Evolutionary conservation across 2,329 filamentous ascomycete genomes (phyloP).

Genomic region (Orbilia quercus): DNA sequence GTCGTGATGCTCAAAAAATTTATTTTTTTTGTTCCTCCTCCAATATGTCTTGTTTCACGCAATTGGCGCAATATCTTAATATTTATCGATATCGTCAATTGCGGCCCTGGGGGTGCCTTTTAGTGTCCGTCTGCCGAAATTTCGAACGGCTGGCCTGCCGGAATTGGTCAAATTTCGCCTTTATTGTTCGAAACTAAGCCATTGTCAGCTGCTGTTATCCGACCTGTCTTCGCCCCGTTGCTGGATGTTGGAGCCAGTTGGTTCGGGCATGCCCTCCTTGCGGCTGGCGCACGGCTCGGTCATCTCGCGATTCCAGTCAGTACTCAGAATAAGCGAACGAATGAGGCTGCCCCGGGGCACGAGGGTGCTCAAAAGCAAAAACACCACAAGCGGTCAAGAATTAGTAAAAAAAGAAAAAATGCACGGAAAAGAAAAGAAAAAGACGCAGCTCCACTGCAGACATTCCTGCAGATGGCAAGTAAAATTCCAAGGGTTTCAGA

Average conservation of each 20-base stretch:
- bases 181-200: slow-evolving; percentile 35
- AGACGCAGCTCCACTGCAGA: slow-evolving; percentile 47
- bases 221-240: slow-evolving; percentile 18
- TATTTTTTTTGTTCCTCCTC: no score
- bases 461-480: slow-evolving; percentile 41
- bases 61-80: slow-evolving; percentile 20
- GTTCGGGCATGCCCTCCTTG: slow-evolving; percentile 43
- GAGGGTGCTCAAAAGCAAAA: slow-evolving; percentile 18
- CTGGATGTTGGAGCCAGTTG: slow-evolving; percentile 38
- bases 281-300: slow-evolving; percentile 54
- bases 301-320: slow-evolving; percentile 55
- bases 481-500: slow-evolving; percentile 36
- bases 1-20: no score
- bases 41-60: slow-evolving; percentile 21
- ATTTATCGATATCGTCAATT: slow-evolving; percentile 5
- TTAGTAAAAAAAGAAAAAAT: no score
- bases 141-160: slow-evolving; percentile 30
- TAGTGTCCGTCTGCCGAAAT: slow-evolving; percentile 40
- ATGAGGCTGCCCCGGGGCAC: slow-evolving; percentile 44
- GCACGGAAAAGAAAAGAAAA: slow-evolving; percentile 18
- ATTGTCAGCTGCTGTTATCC: slow-evolving; percentile 31
- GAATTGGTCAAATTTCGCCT: slow-evolving; percentile 32
- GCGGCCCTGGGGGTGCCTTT: slow-evolving; percentile 2
- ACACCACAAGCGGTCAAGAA: background rate
- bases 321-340: slow-evolving; percentile 53